Conservation (phyloP, 495 filamentous ascomycete genomes). For the Podospora bellae-mahoneyi region DNA sequence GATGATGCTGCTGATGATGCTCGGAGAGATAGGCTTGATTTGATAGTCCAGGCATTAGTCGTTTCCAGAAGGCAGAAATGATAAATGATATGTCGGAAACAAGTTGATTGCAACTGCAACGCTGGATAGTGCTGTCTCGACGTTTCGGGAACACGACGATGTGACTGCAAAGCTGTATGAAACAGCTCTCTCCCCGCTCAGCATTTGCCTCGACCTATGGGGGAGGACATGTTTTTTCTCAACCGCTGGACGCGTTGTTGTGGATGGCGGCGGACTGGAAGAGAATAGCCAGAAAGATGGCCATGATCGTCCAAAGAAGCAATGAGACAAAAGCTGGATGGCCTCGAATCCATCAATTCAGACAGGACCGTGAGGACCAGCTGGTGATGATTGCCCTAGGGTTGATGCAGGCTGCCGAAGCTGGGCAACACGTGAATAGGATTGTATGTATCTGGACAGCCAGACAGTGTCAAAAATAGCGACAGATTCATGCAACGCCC, state of each 20-base stretch:
- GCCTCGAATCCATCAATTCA: background rate
- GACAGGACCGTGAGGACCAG: background rate
- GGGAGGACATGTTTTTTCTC: too few species aligned
- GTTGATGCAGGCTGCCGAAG: background rate
- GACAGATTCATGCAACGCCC: background rate
- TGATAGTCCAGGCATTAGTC: background rate
- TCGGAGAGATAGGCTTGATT: background rate
- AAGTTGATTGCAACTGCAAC: conserved; percentile 3
- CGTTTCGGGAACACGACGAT: conserved; percentile 7
- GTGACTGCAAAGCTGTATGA: conserved; percentile 6
- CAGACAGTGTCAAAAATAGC: background rate
- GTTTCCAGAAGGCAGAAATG: background rate
- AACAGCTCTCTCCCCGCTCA: conserved; percentile 3
- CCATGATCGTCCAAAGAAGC: conserved; percentile 14
- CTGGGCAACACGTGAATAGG: conserved; percentile 4
- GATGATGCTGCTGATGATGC: background rate
- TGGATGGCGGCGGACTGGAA: conserved; percentile 3
- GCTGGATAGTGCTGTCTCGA: conserved; percentile 1
- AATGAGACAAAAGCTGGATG: background rate
- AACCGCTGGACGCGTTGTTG: background rate
- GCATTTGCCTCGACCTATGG: background rate
- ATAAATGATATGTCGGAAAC: background rate
- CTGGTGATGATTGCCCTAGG: background rate
- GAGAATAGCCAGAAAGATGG: conserved; percentile 14
- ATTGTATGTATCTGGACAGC: conserved; percentile 6